Conservation (phyloP, 2,329 filamentous ascomycete species). For the Penicillium nordicum region DNA sequence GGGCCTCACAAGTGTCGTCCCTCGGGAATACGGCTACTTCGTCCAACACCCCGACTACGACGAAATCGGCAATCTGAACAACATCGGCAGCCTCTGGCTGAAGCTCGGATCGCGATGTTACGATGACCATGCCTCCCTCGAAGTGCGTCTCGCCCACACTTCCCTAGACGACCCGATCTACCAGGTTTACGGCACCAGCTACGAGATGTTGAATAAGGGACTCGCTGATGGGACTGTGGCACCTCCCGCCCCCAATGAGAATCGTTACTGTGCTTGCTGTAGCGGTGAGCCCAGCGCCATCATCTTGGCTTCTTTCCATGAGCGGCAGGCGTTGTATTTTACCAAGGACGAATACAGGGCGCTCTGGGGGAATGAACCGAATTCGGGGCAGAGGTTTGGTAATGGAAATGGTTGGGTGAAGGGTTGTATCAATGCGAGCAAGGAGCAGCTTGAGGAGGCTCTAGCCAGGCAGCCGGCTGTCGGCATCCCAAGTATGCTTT, state of each 20-base stretch:
- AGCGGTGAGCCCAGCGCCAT: slow-evolving; percentile 16
- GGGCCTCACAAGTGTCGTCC: slow-evolving; percentile 11
- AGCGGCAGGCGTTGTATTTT: slow-evolving; percentile 16
- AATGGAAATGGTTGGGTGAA: not conserved
- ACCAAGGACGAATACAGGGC: slow-evolving; percentile 13
- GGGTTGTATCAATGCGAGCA: not conserved
- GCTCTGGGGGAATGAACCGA: slow-evolving; percentile 14
- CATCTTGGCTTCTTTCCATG: slow-evolving; percentile 13
- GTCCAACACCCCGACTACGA: slow-evolving; percentile 13
- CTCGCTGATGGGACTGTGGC: slow-evolving; percentile 9
- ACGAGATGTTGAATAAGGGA: not conserved
- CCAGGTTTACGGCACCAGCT: slow-evolving; percentile 11
- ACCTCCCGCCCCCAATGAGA: not conserved
- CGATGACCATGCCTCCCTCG: slow-evolving; percentile 15
- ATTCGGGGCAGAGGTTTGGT: not conserved
- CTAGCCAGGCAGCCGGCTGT: not conserved
- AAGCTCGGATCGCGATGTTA: slow-evolving; percentile 7
- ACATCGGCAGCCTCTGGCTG: slow-evolving; percentile 17
- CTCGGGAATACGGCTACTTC: slow-evolving; percentile 10
- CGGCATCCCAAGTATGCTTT: not conserved
- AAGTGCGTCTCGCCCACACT: slow-evolving; percentile 15
- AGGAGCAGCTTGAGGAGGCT: slow-evolving; percentile 13
- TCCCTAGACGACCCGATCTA: slow-evolving; percentile 14
- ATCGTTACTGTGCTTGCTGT: slow-evolving; percentile 18
- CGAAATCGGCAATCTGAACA: slow-evolving; percentile 15